Conservation (phyloP, 169 alveolate genomes). For the Eimeria tenella region DNA sequence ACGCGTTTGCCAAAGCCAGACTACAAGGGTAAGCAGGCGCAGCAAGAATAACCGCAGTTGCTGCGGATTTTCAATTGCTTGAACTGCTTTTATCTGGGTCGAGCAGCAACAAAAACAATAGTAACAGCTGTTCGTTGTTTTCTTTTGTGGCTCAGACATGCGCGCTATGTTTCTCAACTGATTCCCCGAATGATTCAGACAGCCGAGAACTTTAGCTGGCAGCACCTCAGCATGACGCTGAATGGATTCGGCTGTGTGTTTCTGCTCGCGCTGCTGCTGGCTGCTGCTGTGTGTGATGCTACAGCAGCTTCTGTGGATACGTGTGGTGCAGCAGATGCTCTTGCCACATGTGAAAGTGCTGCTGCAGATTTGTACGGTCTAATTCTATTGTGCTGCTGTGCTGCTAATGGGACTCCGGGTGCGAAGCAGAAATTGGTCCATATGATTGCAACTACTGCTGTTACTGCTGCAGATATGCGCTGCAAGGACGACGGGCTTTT, state of each 20-base stretch:
- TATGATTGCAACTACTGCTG: not conserved
- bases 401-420: too few relatives aligned
- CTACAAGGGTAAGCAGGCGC: not conserved
- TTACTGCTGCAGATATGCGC: not conserved
- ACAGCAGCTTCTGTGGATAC: not conserved
- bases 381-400: too few relatives aligned
- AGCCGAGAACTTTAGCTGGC: not conserved
- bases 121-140: not conserved
- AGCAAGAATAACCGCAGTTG: not conserved
- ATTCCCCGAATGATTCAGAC: slow-evolving; percentile 17
- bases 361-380: not conserved
- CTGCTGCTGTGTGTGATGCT: not conserved
- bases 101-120: slow-evolving; percentile 8
- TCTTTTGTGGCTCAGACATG: slow-evolving; percentile 7
- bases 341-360: not conserved
- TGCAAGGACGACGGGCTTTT: slow-evolving; percentile 19
- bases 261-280: slow-evolving; percentile 1
- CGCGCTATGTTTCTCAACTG: not conserved
- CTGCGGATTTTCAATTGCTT: not conserved
- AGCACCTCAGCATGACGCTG: slow-evolving; percentile 34
- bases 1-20: slow-evolving; percentile 30
- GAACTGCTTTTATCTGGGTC: not conserved
- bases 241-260: slow-evolving; percentile 22
- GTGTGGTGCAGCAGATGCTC: not conserved
- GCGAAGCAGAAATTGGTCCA: not conserved